Base-by-base conservation (phyloP, 108 stramenopile species). In the Skeletonema costatum region DNA sequence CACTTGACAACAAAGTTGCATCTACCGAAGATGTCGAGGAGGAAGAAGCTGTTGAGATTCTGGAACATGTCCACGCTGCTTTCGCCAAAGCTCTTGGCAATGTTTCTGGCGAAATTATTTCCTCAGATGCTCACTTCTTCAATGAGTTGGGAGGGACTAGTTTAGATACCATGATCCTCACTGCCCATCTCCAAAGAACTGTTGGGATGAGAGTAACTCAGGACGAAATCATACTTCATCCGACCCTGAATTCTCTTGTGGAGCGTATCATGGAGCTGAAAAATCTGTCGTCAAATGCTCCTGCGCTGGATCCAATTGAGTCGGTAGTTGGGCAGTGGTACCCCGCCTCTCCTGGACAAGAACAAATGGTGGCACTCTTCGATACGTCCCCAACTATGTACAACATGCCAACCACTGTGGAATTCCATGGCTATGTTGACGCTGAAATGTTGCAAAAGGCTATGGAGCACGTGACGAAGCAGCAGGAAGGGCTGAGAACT, bases 361-460 rank as follows among this genome's bases (percentile, higher is more conserved):
- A 75, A 42, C 74, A 75, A 60, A 75, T 75, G 74, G 67, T 75
- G 21, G 68, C 68, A 38, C 38, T 68, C 0, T 75, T 41, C 29
- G 74, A 75, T 25, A 75, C 25, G 4, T 14, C 48, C 6, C 74
- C 74, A 4, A 60, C 38, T 13, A 68, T 68, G 74, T 75, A 75
- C 74, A 75, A 75, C 32, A 75, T 75, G 74, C 46, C 67, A 16
- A 75, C 74, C 0, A 75, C 74, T 4, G 46, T 75, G 33, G 74
- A 75, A 42, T 75, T 75, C 41, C 62, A 64, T 35, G 70, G 35
- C 31, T 5, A 32, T 29, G 59, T 62, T 60, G 70, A 70, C 35
- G 32, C 35, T 32, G 70, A 32, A 32, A 33, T 62, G 31, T 36
- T 70, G 56, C 58, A 70, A 17, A 33, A 60, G 59, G 70, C 70